A percentile compares a stretch with the other conserved stretches of the same genome.
Evolutionary conservation across 2,329 filamentous ascomycete species (phyloP).

Genomic region (Fusarium sp.): DNA sequence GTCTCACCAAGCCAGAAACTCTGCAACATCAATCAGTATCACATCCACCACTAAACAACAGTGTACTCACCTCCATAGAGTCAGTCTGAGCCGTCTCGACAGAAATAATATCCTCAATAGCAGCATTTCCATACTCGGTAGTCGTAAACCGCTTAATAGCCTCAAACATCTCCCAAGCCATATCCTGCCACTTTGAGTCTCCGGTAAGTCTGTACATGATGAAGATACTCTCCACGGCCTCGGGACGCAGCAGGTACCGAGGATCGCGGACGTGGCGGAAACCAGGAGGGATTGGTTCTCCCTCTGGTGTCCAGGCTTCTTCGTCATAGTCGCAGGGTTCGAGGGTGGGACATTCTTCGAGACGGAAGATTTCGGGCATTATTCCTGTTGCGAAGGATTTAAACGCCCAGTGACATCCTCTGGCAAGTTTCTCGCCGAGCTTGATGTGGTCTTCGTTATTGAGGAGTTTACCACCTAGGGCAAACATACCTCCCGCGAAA

Average conservation of each 20-base stretch:
- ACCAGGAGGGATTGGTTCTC: conserved; percentile 58
- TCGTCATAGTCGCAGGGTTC: conserved; percentile 48
- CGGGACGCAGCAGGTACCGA: conserved; percentile 63
- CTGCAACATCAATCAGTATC: conserved; percentile 49
- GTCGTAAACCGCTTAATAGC: conserved; percentile 57
- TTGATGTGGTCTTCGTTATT: conserved; percentile 57
- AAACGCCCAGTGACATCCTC: conserved; percentile 69
- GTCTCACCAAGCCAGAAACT: conserved; percentile 81
- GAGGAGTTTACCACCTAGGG: conserved; percentile 70
- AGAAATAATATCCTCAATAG: conserved; percentile 56
- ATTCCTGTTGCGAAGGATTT: conserved; percentile 63
- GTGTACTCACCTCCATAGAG: conserved; percentile 66
- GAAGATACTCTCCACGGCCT: conserved; percentile 60
- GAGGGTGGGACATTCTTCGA: conserved; percentile 56
- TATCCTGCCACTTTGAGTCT: conserved; percentile 57
- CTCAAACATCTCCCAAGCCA: conserved; percentile 65
- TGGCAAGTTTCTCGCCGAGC: conserved; percentile 60
- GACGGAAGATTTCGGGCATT: conserved; percentile 66
- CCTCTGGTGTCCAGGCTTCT: conserved; percentile 40
- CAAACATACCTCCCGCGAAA: conserved; percentile 76
- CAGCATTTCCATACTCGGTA: conserved; percentile 60
- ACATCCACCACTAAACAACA: background rate
- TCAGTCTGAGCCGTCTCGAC: conserved; percentile 57
- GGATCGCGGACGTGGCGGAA: conserved; percentile 68
- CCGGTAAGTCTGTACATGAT: conserved; percentile 63